These are phyloP conservation scores for Onygenales sp. DNA, from an alignment of 2,329 filamentous ascomycete species.

Conservation along the genomic window DNA sequence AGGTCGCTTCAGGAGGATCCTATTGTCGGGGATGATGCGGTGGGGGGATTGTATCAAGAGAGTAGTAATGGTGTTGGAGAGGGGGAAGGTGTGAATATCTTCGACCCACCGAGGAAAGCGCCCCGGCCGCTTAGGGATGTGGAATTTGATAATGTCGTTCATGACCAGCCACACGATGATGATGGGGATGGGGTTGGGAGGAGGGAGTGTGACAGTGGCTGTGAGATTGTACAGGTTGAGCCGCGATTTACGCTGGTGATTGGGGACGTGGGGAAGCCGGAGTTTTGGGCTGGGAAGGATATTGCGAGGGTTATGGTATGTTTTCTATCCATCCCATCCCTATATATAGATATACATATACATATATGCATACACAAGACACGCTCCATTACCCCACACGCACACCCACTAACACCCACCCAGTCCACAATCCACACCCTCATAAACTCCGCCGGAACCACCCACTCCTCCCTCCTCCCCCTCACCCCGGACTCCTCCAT, in stretches of 20 bases:
- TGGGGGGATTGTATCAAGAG: not conserved
- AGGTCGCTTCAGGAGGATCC: constrained; percentile 11
- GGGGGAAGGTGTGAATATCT: not conserved
- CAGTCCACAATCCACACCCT: constrained; percentile 47
- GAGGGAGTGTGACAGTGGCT: not conserved
- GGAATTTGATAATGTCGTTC: not conserved
- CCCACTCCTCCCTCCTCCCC: constrained; percentile 56
- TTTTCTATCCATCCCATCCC: not conserved
- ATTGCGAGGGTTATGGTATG: constrained; percentile 31
- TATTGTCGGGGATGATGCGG: no score
- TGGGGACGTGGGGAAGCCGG: constrained; percentile 24
- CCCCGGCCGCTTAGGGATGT: not conserved
- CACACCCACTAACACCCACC: not conserved
- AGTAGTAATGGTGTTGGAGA: not conserved
- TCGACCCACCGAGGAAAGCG: not conserved
- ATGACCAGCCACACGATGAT: not conserved
- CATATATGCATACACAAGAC: constrained; percentile 4
- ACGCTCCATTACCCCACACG: constrained; percentile 1
- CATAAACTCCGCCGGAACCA: constrained; percentile 70
- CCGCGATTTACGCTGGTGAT: constrained; percentile 15
- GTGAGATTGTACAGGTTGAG: constrained; percentile 3
- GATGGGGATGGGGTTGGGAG: not conserved
- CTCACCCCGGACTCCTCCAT: constrained; percentile 44
- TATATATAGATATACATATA: not conserved
- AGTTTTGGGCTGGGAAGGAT: constrained; percentile 21